Conservation (phyloP, 257 asterid genomes). For the Solanum clarkiae region DNA sequence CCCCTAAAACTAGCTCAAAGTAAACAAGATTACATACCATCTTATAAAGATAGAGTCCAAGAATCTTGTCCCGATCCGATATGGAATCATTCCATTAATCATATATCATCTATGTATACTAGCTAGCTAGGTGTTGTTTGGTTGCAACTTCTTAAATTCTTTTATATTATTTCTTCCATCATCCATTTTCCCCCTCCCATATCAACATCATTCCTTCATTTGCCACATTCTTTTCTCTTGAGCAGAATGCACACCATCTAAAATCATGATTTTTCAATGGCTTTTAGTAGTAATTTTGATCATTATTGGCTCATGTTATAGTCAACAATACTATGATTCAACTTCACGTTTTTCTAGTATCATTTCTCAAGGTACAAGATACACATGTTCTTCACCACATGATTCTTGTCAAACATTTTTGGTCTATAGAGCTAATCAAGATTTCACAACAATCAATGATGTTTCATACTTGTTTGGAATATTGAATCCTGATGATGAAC, state of each 20-base stretch:
- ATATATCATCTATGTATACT: too few relatives aligned
- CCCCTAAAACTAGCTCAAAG: background rate
- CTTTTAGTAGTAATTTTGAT: constrained; percentile 11
- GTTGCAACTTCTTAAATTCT: background rate
- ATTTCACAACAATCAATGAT: constrained; percentile 20
- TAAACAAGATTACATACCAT: too few relatives aligned
- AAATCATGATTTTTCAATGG: constrained; percentile 15
- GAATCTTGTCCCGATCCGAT: background rate
- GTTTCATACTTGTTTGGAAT: constrained; percentile 30
- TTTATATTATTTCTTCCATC: background rate
- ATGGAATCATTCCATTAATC: background rate
- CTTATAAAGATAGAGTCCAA: too few relatives aligned
- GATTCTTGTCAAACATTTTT: constrained; percentile 35
- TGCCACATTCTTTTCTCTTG: background rate
- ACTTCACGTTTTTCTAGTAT: constrained; percentile 22
- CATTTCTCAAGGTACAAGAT: constrained; percentile 36
- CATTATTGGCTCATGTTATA: constrained; percentile 4
- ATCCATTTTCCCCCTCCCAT: background rate
- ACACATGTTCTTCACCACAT: constrained; percentile 28
- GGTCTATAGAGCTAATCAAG: constrained; percentile 27
- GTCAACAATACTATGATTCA: constrained; percentile 46
- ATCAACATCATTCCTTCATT: background rate
- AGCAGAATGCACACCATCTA: constrained; percentile 1
- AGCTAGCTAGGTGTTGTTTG: background rate
- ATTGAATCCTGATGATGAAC: constrained; percentile 2